phyloP scores from a whole-genome alignment of 345 rosid genomes.

The Populus deltoides region DNA sequence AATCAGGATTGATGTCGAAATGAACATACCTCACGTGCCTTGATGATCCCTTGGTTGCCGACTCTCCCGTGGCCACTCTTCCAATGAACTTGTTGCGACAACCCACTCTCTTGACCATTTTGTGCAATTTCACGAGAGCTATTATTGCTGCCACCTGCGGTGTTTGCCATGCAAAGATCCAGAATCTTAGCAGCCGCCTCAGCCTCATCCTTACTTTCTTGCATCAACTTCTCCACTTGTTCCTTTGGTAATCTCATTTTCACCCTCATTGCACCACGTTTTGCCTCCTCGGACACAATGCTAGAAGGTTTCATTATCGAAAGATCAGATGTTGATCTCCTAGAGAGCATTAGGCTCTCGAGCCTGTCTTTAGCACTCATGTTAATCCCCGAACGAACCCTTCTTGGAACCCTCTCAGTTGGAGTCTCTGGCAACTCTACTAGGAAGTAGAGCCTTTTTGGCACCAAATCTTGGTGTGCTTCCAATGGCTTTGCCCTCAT shows the following conservation, averaged over 20 bases:
- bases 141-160: not conserved
- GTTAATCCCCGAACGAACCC: conserved; percentile 71
- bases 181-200: conserved; percentile 69
- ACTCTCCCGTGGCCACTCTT: conserved; percentile 25
- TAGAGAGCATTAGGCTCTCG: conserved; percentile 69
- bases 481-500: conserved; percentile 68
- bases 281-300: conserved; percentile 1
- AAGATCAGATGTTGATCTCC: conserved; percentile 80
- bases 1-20: conserved; percentile 17
- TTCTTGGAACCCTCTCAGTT: conserved; percentile 46
- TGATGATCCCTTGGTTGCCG: conserved; percentile 19
- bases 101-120: not conserved
- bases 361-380: conserved; percentile 88
- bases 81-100: conserved; percentile 32
- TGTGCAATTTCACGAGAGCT: not conserved
- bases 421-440: conserved; percentile 60
- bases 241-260: conserved; percentile 64
- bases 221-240: conserved; percentile 63
- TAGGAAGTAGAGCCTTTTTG: conserved; percentile 79
- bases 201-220: conserved; percentile 51
- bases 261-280: conserved; percentile 43
- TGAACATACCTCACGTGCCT: conserved; percentile 53
- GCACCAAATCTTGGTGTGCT: conserved; percentile 50
- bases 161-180: conserved; percentile 45
- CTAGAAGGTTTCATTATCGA: conserved; percentile 39